Conservation (phyloP, 2,329 filamentous ascomycete genomes). For the Aspergillus sojae region DNA sequence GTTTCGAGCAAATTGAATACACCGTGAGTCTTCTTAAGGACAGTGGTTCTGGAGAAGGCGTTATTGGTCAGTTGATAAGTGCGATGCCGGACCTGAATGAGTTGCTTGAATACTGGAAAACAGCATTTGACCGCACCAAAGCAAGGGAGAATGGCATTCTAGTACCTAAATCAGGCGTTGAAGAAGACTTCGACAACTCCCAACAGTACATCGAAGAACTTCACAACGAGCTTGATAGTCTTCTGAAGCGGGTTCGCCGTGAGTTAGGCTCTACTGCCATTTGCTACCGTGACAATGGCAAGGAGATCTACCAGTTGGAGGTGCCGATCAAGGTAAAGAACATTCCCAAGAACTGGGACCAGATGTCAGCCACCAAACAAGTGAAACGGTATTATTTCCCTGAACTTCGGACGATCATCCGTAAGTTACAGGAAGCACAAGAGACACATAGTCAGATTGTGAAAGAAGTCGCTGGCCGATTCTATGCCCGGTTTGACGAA, state of each 20-base stretch:
- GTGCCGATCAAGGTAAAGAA: conserved; percentile 80
- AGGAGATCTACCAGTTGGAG: conserved; percentile 96
- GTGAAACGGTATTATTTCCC: conserved; percentile 94
- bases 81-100: conserved; percentile 82
- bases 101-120: conserved; percentile 81
- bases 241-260: conserved; percentile 72
- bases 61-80: conserved; percentile 80
- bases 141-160: conserved; percentile 79
- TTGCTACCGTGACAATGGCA: conserved; percentile 82
- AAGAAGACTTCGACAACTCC: conserved; percentile 88
- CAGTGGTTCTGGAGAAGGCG: conserved; percentile 74
- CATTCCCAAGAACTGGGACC: conserved; percentile 84
- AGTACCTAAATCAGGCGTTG: conserved; percentile 82
- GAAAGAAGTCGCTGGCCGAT: conserved; percentile 79
- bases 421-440: conserved; percentile 87
- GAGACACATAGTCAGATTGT: conserved; percentile 91
- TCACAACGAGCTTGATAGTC: conserved; percentile 68
- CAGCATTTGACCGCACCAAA: conserved; percentile 81
- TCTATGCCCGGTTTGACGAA: conserved; percentile 85
- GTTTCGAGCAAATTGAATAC: conserved; percentile 97
- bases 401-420: conserved; percentile 78
- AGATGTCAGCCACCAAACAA: conserved; percentile 90
- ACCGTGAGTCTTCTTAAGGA: conserved; percentile 78
- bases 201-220: conserved; percentile 75
- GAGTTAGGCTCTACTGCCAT: conserved; percentile 74